Conservation (phyloP, 208 protist genomes). For the Acanthamoeba polyphaga region DNA sequence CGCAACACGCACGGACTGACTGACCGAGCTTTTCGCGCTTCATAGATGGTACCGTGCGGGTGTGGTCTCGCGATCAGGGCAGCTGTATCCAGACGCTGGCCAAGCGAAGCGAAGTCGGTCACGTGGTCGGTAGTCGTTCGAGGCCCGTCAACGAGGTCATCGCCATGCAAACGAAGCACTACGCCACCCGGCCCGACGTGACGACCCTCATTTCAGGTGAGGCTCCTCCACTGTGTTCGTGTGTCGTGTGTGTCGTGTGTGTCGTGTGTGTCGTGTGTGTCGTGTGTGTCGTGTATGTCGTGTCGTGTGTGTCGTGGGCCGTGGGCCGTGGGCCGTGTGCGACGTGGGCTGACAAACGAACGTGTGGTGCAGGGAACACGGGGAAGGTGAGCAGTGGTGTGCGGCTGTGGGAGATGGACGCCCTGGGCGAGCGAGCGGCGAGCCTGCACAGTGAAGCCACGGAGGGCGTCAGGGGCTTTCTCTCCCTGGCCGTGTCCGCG, state of each 20-base stretch:
- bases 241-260: no score
- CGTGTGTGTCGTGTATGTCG: no score
- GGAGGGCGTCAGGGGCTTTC: background rate
- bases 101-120: background rate
- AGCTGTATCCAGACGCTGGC: background rate
- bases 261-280: no score
- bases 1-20: background rate
- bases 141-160: background rate
- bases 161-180: no score
- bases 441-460: background rate
- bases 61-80: background rate
- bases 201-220: no score
- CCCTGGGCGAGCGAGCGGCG: background rate
- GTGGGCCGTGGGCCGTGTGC: no score
- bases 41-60: background rate
- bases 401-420: background rate
- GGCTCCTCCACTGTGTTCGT: no score
- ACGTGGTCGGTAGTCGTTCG: background rate
- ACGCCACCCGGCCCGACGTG: no score
- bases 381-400: background rate
- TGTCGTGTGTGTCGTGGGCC: background rate
- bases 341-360: background rate
- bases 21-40: no score
- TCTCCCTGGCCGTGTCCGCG: background rate
- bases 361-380: background rate